A percentile compares a stretch with the other conserved stretches of the same genome.
These are phyloP conservation scores for Pseudocercospora macadamiae DNA, from an alignment of 2,329 filamentous ascomycete genomes.

Conservation along the genomic window DNA sequence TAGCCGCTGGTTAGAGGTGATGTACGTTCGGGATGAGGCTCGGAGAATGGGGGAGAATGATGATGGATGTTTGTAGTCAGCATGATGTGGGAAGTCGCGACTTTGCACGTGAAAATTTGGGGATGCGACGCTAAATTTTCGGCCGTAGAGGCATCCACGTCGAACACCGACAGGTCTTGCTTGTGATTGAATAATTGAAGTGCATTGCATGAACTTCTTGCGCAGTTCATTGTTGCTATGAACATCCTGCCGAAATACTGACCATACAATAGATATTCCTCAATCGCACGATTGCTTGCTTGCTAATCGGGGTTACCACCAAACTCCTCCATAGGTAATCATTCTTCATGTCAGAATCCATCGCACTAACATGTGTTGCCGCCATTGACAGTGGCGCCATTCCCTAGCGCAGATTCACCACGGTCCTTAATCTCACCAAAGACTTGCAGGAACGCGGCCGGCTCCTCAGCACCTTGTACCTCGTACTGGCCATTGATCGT, in stretches of 20 bases:
- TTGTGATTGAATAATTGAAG: no score
- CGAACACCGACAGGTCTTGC: no score
- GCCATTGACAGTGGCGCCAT: slow-evolving; percentile 13
- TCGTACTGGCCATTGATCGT: slow-evolving; percentile 69
- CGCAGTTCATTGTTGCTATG: no score
- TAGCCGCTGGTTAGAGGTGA: neutral
- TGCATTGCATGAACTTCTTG: no score
- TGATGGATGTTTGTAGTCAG: neutral
- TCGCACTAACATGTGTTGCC: slow-evolving; percentile 22
- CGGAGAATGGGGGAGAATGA: neutral
- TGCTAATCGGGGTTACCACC: neutral
- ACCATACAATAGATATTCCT: no score
- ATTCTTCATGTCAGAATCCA: neutral
- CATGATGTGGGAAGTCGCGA: neutral
- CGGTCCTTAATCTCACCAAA: slow-evolving; percentile 63
- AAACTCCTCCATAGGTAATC: neutral
- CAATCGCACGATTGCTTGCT: neutral
- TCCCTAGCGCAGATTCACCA: neutral
- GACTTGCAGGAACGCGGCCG: slow-evolving; percentile 65
- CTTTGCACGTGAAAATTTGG: neutral
- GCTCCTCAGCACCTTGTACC: slow-evolving; percentile 73
- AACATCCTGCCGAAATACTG: no score
- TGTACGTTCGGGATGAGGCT: neutral
- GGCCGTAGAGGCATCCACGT: no score
- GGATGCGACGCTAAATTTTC: neutral